Evolutionary conservation across 768 basidiomycete genomes (phyloP).

Genomic region (Podaxis mareebaensis): DNA sequence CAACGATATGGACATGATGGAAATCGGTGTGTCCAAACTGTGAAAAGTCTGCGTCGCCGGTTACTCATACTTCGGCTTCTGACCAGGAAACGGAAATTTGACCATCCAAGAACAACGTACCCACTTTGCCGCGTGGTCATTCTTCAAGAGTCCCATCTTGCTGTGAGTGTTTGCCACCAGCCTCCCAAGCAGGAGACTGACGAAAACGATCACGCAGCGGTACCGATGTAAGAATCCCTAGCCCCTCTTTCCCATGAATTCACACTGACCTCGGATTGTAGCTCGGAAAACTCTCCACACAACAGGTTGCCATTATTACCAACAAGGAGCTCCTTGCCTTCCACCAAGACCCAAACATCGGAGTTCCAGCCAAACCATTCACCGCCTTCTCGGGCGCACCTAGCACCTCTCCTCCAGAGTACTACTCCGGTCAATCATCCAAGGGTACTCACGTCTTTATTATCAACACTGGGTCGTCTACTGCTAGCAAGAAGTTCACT

Average conservation of each 20-base stretch:
- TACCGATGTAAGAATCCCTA: constrained; percentile 35
- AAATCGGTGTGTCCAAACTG: constrained; percentile 22
- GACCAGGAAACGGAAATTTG: constrained; percentile 46
- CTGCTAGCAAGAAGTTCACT: constrained; percentile 44
- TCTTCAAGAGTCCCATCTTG: constrained; percentile 59
- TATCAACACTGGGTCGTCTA: constrained; percentile 44
- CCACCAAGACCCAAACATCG: constrained; percentile 48
- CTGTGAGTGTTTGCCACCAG: constrained; percentile 29
- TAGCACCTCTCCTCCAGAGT: constrained; percentile 49
- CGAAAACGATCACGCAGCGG: constrained; percentile 26
- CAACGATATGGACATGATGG: constrained; percentile 18
- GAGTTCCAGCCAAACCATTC: constrained; percentile 51
- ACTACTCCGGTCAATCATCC: constrained; percentile 48
- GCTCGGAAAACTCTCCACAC: constrained; percentile 39
- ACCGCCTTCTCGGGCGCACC: constrained; percentile 38
- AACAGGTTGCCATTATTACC: constrained; percentile 49
- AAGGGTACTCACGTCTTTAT: constrained; percentile 57
- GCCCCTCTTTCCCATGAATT: background rate
- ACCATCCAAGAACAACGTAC: constrained; percentile 52
- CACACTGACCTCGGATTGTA: constrained; percentile 24
- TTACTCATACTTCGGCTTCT: background rate
- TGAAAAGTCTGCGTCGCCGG: too few relatives aligned
- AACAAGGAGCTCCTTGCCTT: constrained; percentile 56
- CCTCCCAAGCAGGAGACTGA: background rate
- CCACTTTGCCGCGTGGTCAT: constrained; percentile 61